Evolutionary conservation across 495 filamentous ascomycete species (phyloP).

Genomic region (Clavariopsis aquatica): DNA sequence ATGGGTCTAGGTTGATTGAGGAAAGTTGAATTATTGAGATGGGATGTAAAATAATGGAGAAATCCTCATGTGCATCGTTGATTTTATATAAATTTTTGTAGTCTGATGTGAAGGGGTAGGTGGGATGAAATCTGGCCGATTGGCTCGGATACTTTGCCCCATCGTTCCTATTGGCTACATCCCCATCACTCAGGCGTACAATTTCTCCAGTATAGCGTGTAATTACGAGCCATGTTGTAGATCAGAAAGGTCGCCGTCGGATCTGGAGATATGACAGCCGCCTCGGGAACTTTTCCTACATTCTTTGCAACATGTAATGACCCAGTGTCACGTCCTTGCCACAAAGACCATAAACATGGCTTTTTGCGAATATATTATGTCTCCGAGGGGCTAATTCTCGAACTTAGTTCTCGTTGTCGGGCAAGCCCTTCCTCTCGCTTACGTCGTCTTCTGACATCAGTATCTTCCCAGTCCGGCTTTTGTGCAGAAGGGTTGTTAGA

Average conservation of each 20-base stretch:
- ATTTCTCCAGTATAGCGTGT: background rate
- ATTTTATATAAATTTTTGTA: background rate
- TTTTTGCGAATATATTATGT: background rate
- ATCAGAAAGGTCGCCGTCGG: background rate
- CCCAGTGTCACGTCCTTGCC: background rate
- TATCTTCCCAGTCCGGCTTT: slow-evolving; percentile 42
- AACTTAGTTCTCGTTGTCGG: slow-evolving; percentile 22
- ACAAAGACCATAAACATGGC: background rate
- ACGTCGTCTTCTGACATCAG: slow-evolving; percentile 57
- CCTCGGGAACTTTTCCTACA: background rate
- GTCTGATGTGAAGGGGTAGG: background rate
- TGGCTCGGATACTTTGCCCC: background rate
- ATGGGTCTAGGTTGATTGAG: background rate
- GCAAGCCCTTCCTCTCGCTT: slow-evolving; percentile 63
- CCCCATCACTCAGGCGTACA: background rate
- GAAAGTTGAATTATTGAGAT: background rate
- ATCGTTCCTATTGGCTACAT: background rate
- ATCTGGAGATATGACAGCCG: background rate
- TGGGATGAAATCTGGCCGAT: background rate
- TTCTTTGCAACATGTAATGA: background rate
- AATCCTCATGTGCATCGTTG: background rate
- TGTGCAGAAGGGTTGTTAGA: background rate
- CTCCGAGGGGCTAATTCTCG: background rate
- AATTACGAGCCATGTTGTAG: background rate
- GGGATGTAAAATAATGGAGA: too few relatives aligned